Conservation (phyloP, 2,329 filamentous ascomycete species). For the Hyphodiscus sp. region DNA sequence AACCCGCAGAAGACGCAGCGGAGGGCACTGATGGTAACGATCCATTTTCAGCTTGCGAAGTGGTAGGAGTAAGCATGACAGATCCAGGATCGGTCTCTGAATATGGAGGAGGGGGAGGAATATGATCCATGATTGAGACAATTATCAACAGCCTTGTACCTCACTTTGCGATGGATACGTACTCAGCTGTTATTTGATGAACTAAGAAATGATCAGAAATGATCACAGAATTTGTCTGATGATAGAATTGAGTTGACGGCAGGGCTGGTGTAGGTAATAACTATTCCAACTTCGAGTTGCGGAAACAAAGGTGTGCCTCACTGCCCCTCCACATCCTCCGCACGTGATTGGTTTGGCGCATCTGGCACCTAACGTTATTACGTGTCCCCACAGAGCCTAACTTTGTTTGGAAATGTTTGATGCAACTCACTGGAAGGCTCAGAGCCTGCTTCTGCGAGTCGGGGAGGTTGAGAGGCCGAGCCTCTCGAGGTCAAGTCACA, state of each 20-base stretch:
- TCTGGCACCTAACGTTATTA: background rate
- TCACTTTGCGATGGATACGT: no score
- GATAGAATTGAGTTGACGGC: no score
- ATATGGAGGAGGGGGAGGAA: slow-evolving; percentile 51
- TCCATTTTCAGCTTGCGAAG: slow-evolving; percentile 31
- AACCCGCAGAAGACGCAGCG: slow-evolving; percentile 17
- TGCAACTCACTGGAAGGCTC: background rate
- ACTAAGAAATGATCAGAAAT: no score
- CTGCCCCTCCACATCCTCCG: no score
- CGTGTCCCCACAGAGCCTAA: background rate
- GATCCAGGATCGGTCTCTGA: slow-evolving; percentile 45
- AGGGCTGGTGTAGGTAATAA: no score
- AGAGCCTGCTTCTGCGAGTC: background rate
- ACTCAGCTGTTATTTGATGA: no score
- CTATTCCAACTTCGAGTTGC: no score
- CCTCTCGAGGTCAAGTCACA: background rate
- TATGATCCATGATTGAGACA: slow-evolving; percentile 26
- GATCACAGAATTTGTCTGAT: no score
- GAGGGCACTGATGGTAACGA: slow-evolving; percentile 25
- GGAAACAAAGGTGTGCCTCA: no score
- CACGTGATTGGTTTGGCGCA: no score
- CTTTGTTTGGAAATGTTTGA: background rate
- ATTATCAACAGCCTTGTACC: no score
- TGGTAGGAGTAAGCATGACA: slow-evolving; percentile 17
- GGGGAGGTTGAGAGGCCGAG: background rate